A percentile compares a stretch with the other conserved stretches of the same genome.
phyloP scores from a whole-genome alignment of 345 rosid species.

The Eucalyptus regnans region DNA sequence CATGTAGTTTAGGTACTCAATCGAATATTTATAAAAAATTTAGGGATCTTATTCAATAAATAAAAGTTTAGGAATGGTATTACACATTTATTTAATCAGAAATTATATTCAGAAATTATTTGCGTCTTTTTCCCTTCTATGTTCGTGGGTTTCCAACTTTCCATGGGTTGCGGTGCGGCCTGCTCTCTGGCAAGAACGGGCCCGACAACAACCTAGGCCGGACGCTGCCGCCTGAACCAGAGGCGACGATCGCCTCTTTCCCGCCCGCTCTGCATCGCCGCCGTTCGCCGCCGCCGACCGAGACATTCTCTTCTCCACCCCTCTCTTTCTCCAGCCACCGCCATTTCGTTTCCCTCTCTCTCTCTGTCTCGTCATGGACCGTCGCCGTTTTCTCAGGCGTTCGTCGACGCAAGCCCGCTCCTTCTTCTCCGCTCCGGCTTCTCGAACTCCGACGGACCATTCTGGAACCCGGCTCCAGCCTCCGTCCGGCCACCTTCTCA shows the following conservation, averaged over 20 bases:
- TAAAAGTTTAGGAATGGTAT: too few species aligned
- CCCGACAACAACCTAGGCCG: neutral
- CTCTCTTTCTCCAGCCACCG: neutral
- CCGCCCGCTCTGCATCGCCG: neutral
- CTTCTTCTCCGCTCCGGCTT: neutral
- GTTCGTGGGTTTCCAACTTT: neutral
- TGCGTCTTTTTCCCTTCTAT: too few species aligned
- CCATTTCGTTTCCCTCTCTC: neutral
- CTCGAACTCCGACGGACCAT: neutral
- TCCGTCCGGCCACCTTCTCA: neutral
- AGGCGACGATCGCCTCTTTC: neutral
- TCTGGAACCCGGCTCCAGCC: neutral
- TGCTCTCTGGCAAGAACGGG: neutral
- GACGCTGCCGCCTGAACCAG: neutral
- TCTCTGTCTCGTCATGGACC: neutral
- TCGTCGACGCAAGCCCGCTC: neutral
- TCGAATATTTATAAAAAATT: too few species aligned
- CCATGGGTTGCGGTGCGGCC: neutral
- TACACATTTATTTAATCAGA: too few species aligned
- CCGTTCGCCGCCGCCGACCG: too few species aligned
- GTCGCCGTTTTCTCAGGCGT: neutral
- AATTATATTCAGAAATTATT: too few species aligned
- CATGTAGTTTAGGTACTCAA: too few species aligned
- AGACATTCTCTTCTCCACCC: neutral
- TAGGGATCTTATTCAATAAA: too few species aligned